Evolutionary conservation across 1,284 basidiomycete species (phyloP).

Genomic region (Pholiota adiposa): DNA sequence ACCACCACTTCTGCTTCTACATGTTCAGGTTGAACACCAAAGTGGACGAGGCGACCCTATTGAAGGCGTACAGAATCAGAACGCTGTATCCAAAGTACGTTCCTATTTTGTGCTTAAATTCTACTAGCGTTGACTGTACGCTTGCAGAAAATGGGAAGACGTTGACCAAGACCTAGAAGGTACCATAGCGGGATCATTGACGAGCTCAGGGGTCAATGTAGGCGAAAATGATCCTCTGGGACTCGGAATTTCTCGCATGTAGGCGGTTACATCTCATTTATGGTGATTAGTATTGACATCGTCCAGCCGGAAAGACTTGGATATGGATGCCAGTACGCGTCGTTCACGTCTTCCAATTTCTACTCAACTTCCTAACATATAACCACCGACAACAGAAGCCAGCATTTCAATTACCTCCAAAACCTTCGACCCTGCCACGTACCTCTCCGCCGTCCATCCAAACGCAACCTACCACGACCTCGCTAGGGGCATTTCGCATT

Average conservation of each 20-base stretch:
- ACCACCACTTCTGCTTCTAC: too few species aligned
- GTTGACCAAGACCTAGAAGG: slow-evolving; percentile 76
- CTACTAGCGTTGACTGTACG: slow-evolving; percentile 9
- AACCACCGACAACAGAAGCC: slow-evolving; percentile 73
- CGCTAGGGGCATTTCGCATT: slow-evolving; percentile 68
- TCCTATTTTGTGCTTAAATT: background rate
- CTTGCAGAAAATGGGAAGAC: slow-evolving; percentile 76
- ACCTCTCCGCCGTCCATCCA: slow-evolving; percentile 91
- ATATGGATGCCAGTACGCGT: slow-evolving; percentile 70
- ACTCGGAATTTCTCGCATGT: slow-evolving; percentile 64
- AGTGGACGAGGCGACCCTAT: slow-evolving; percentile 71
- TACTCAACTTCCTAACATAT: too few species aligned
- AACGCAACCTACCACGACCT: slow-evolving; percentile 96
- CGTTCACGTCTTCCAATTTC: background rate
- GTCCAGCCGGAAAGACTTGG: slow-evolving; percentile 64
- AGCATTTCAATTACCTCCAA: slow-evolving; percentile 87
- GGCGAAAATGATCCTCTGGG: slow-evolving; percentile 63
- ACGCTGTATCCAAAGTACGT: slow-evolving; percentile 67
- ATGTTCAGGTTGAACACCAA: slow-evolving; percentile 62
- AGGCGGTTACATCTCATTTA: slow-evolving; percentile 12
- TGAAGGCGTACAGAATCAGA: slow-evolving; percentile 76
- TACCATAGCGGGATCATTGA: slow-evolving; percentile 59
- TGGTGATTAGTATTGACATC: slow-evolving; percentile 6
- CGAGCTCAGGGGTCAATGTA: slow-evolving; percentile 41
- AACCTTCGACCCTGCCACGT: slow-evolving; percentile 93